Conservation (phyloP, 2,329 filamentous ascomycete species). For the Pyrenochaeta sp. region DNA sequence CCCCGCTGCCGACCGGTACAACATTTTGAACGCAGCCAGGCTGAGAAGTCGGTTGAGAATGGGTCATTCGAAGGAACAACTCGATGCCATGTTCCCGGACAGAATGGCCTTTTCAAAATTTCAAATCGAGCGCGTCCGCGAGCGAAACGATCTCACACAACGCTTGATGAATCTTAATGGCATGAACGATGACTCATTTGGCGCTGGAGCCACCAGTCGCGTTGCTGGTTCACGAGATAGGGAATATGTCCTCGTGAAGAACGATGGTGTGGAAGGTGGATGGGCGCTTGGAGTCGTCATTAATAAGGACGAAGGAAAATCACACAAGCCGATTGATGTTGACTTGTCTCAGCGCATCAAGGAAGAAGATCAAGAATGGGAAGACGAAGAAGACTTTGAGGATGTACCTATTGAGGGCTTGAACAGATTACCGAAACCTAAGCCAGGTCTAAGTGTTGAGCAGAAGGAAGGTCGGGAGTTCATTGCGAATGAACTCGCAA, state of each 20-base stretch:
- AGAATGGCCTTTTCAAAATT: constrained; percentile 97
- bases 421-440: constrained; percentile 77
- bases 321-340: constrained; percentile 90
- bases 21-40: constrained; percentile 93
- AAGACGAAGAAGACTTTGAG: constrained; percentile 84
- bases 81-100: constrained; percentile 96
- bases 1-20: constrained; percentile 90
- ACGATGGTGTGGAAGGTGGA: constrained; percentile 91
- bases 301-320: constrained; percentile 79
- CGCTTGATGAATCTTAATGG: constrained; percentile 93
- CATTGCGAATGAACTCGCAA: constrained; percentile 48
- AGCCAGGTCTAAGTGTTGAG: constrained; percentile 35
- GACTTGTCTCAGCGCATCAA: constrained; percentile 65
- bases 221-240: constrained; percentile 86
- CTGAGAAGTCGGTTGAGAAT: constrained; percentile 88
- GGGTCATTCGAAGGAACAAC: constrained; percentile 94
- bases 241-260: constrained; percentile 96
- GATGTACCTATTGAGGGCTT: constrained; percentile 91
- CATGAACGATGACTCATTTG: constrained; percentile 80
- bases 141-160: constrained; percentile 94
- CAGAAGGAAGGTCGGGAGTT: constrained; percentile 45
- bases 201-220: constrained; percentile 66
- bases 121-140: constrained; percentile 91
- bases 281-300: constrained; percentile 96
- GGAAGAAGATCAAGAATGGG: constrained; percentile 68